Conservation (phyloP, 108 stramenopile genomes). For the Skeletonema marinoi region DNA sequence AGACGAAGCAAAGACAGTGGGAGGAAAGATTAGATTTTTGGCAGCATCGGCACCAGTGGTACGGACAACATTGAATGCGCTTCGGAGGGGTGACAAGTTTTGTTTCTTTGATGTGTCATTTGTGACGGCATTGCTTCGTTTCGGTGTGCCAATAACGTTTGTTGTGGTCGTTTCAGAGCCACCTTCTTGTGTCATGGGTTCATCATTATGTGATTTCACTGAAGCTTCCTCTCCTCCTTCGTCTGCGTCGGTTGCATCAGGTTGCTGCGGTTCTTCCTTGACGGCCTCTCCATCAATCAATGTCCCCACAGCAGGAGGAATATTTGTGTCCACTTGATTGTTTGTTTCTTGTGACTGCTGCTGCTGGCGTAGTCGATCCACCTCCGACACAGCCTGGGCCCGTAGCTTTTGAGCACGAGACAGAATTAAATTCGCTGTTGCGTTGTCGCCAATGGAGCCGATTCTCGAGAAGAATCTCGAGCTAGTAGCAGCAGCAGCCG, state of each 20-base stretch:
- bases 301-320: neutral
- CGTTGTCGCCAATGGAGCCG: neutral
- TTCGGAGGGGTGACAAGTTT: constrained; percentile 8
- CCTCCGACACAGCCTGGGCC: constrained; percentile 13
- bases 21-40: constrained; percentile 19
- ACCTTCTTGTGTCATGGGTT: neutral
- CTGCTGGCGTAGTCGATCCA: constrained; percentile 12
- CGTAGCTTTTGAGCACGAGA: constrained; percentile 4
- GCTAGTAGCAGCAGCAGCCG: neutral
- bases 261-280: neutral
- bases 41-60: constrained; percentile 12
- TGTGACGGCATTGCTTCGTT: neutral
- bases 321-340: neutral
- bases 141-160: neutral
- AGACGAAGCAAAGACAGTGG: constrained; percentile 1
- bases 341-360: neutral
- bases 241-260: neutral
- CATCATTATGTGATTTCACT: neutral
- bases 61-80: neutral
- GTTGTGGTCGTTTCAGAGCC: neutral
- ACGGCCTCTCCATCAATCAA: constrained; percentile 1
- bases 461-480: constrained; percentile 1
- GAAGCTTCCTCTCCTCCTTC: neutral
- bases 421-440: neutral
- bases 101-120: neutral